A percentile compares a stretch with the other conserved stretches of the same genome.
phyloP scores from a whole-genome alignment of 257 asterid species.

The Cynanchum wilfordii region DNA sequence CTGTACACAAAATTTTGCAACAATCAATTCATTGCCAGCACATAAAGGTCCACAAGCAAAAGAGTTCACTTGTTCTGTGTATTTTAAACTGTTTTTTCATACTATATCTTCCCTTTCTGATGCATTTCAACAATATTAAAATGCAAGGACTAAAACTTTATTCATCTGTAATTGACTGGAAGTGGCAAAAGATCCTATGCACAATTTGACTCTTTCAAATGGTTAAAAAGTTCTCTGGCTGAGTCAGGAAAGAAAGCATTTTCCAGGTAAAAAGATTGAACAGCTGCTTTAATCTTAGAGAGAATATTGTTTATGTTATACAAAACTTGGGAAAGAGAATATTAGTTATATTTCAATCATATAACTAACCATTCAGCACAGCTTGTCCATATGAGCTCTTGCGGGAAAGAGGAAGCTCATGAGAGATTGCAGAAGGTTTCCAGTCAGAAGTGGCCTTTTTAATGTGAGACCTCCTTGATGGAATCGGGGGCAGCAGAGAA shows the following conservation, averaged over 20 bases:
- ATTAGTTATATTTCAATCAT: neutral
- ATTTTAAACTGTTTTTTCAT: neutral
- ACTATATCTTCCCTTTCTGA: neutral
- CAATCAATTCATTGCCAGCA: neutral
- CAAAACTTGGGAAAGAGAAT: too few relatives aligned
- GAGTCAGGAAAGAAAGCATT: neutral
- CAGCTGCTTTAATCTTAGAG: neutral
- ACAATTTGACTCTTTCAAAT: neutral
- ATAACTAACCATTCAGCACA: constrained; percentile 57
- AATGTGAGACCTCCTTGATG: constrained; percentile 46
- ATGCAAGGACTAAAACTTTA: neutral
- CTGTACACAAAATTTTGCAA: constrained; percentile 27
- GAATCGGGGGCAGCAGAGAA: constrained; percentile 55
- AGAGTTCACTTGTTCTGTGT: neutral
- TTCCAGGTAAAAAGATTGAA: neutral
- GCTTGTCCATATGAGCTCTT: constrained; percentile 78
- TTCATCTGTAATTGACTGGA: neutral
- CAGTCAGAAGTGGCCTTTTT: constrained; percentile 39
- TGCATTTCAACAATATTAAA: neutral
- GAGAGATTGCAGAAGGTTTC: constrained; percentile 47
- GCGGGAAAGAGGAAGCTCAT: constrained; percentile 49
- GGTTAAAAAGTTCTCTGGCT: too few relatives aligned
- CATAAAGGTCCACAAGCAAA: neutral
- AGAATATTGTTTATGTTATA: neutral
- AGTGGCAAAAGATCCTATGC: neutral